Evolutionary conservation across 192 early-diverging fungal genomes (phyloP).

Genomic region (Entomortierella lignicola): DNA sequence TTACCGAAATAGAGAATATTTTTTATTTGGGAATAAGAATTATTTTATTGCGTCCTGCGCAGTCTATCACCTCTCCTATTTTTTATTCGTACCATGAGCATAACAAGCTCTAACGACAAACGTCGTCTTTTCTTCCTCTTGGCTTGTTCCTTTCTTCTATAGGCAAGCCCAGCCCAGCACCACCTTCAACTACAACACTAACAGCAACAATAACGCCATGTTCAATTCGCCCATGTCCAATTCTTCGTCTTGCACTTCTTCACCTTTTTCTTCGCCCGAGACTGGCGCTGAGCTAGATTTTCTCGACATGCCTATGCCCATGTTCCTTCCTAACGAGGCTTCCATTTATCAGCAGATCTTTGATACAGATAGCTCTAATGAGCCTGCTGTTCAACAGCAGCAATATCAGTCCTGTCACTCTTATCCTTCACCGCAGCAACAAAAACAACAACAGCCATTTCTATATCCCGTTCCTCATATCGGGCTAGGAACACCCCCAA

Average conservation of each 20-base stretch:
- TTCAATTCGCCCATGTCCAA: slow-evolving; percentile 47
- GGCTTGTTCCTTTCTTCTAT: neutral
- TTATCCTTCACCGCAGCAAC: slow-evolving; percentile 15
- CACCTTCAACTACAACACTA: neutral
- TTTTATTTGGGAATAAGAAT: neutral
- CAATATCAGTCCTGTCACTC: slow-evolving; percentile 14
- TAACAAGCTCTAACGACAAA: neutral
- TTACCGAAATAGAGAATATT: neutral
- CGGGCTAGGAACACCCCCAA: slow-evolving; percentile 44
- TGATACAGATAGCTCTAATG: slow-evolving; percentile 20
- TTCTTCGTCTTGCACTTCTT: slow-evolving; percentile 44
- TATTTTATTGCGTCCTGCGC: neutral
- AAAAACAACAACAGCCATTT: slow-evolving; percentile 25
- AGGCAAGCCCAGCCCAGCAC: slow-evolving; percentile 31
- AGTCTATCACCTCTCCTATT: slow-evolving; percentile 6
- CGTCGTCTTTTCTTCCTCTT: slow-evolving; percentile 8
- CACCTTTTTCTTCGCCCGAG: slow-evolving; percentile 44
- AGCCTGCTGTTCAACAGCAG: slow-evolving; percentile 6
- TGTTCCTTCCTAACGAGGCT: slow-evolving; percentile 39
- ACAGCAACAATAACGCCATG: slow-evolving; percentile 15
- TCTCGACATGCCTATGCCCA: slow-evolving; percentile 47
- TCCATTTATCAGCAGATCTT: slow-evolving; percentile 43
- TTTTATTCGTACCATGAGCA: neutral
- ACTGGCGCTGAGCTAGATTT: slow-evolving; percentile 36
- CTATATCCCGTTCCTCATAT: slow-evolving; percentile 25